Conservation (phyloP, 108 stramenopile genomes). For the Epipyxis sp. region DNA sequence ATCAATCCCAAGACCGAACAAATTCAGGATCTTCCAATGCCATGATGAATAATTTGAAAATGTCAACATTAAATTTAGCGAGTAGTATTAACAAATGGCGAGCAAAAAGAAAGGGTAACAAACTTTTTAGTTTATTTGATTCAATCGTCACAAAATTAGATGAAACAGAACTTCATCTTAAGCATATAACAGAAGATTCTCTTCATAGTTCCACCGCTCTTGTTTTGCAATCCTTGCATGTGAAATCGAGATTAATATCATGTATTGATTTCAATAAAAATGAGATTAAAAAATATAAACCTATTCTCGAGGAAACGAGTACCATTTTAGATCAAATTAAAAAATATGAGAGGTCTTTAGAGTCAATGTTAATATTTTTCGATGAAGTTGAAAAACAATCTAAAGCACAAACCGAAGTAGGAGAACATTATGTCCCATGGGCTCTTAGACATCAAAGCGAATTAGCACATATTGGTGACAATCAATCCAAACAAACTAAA, state of each 20-base stretch:
- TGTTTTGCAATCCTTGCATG: background rate
- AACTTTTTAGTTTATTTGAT: background rate
- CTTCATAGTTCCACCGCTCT: background rate
- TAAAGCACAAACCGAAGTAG: background rate
- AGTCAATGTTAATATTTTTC: background rate
- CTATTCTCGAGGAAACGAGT: background rate
- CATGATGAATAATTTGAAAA: no score
- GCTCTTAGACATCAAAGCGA: no score
- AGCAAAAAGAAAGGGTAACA: slow-evolving; percentile 2
- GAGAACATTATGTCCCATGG: background rate
- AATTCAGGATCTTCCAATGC: no score
- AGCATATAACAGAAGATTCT: background rate
- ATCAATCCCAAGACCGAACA: no score
- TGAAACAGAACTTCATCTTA: background rate
- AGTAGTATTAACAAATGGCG: background rate
- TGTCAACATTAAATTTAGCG: background rate
- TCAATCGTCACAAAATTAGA: background rate
- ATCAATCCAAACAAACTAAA: no score
- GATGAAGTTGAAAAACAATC: background rate
- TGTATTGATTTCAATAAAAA: slow-evolving; percentile 1
- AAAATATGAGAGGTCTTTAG: background rate
- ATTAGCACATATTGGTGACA: no score
- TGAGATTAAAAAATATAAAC: background rate
- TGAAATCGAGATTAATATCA: background rate
- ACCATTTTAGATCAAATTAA: background rate